These are phyloP conservation scores for Aspergillus wentii DNA, from an alignment of 495 filamentous ascomycete species.

Conservation along the genomic window DNA sequence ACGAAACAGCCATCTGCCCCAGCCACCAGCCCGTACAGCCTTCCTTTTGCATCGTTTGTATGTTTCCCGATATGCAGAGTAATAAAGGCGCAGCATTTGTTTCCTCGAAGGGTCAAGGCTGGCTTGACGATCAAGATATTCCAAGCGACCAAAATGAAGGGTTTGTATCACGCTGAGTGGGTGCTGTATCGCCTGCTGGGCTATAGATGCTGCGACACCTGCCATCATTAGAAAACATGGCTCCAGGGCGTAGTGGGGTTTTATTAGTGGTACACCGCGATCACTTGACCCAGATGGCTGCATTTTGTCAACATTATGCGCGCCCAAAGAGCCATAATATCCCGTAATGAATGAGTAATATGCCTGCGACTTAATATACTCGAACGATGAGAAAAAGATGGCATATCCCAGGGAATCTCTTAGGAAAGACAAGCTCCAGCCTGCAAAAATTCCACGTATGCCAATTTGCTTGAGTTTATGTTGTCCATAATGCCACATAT, in stretches of 20 bases:
- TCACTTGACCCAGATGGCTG: slow-evolving; percentile 18
- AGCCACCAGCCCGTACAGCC: slow-evolving; percentile 57
- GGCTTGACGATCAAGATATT: slow-evolving; percentile 66
- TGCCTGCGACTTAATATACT: slow-evolving; percentile 78
- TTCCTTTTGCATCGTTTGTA: slow-evolving; percentile 62
- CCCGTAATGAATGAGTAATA: slow-evolving; percentile 77
- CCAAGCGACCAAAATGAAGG: slow-evolving; percentile 72
- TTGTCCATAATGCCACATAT: slow-evolving; percentile 75
- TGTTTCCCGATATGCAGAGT: slow-evolving; percentile 71
- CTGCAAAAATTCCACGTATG: slow-evolving; percentile 73
- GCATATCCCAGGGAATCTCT: slow-evolving; percentile 81
- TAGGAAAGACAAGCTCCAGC: slow-evolving; percentile 70
- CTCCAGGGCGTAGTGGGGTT: slow-evolving; percentile 81
- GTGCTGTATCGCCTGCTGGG: slow-evolving; percentile 75
- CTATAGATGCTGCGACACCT: slow-evolving; percentile 68
- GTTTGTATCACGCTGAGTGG: slow-evolving; percentile 71
- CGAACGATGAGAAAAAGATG: slow-evolving; percentile 81
- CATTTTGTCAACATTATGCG: slow-evolving; percentile 24
- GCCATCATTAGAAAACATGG: slow-evolving; percentile 75
- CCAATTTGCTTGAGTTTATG: slow-evolving; percentile 78
- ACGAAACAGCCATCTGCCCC: slow-evolving; percentile 68
- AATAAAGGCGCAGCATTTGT: slow-evolving; percentile 61
- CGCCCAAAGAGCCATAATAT: slow-evolving; percentile 61
- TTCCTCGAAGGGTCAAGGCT: slow-evolving; percentile 39
- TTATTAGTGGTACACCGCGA: slow-evolving; percentile 52